Conservation (phyloP, 2,329 filamentous ascomycete species). For the Akanthomyces muscarius region DNA sequence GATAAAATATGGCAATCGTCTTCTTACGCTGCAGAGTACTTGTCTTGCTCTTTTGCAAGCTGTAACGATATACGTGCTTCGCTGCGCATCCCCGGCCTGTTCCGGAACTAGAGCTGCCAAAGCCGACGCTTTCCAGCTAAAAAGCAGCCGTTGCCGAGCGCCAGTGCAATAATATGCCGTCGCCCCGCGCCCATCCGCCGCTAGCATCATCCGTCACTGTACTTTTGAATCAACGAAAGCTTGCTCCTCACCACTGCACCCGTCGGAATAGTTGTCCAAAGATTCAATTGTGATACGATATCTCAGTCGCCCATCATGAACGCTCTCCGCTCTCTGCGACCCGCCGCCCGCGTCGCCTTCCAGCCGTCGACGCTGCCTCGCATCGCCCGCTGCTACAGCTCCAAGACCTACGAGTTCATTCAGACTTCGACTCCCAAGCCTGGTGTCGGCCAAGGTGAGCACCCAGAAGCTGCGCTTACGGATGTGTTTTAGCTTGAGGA, state of each 20-base stretch:
- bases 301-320: constrained; percentile 39
- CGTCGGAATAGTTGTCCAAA: neutral
- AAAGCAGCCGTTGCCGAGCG: constrained; percentile 5
- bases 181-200: constrained; percentile 14
- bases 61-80: too few relatives aligned
- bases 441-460: constrained; percentile 82
- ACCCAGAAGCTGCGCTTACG: neutral
- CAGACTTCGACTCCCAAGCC: constrained; percentile 77
- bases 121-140: constrained; percentile 17
- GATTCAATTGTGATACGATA: neutral
- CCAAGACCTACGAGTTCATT: constrained; percentile 70
- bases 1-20: too few relatives aligned
- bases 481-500: neutral
- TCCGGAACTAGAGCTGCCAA: constrained; percentile 1
- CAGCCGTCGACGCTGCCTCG: constrained; percentile 54
- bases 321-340: constrained; percentile 54
- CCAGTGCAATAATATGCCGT: constrained; percentile 5
- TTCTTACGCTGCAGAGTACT: neutral
- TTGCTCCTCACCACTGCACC: neutral
- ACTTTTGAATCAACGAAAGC: neutral
- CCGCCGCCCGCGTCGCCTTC: constrained; percentile 50
- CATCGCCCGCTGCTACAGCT: constrained; percentile 50
- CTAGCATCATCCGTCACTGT: constrained; percentile 10
- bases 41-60: neutral
- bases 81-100: neutral